Base-by-base conservation (phyloP, 148 eudicot genomes). In the Amaranthus hypochondriacus region DNA sequence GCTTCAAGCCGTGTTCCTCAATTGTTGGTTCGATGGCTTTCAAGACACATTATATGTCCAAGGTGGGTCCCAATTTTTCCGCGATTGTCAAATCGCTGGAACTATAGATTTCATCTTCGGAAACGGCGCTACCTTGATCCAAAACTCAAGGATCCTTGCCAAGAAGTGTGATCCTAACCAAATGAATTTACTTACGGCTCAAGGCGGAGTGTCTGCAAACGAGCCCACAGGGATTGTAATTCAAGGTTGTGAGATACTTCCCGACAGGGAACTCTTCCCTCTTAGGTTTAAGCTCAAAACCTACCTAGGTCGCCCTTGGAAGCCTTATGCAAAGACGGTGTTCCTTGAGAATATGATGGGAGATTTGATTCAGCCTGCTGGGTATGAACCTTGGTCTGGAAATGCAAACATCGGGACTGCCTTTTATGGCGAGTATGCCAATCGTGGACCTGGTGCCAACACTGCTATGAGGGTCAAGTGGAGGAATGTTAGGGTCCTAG, bases 101-200 rank as follows among this genome's bases (percentile, higher is more conserved):
- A 89, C 90, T 6, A 68, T 89, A 0, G 93, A 89, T 68, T 87
- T 89, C 82, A 87, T 89, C 48, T 84, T 86, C 18, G 94, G 91
- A n/a, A 75, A 79, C 13, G 85, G 83, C 3, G 77, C 79, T 7
- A 75, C 81, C 52, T 3, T 86, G 50, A 76, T 83, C 71, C 89
- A 86, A 51, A 79, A 86, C 78, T 80, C 81, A 2, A 68, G 47
- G 65, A 77, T 85, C 13, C 39, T 84, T 0, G 76, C 80, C 5
- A 79, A 84, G 62, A 75, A 75, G 63, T 85, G 87, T 0, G 57
- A 58, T 46, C 70, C 73, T 10, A 70, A 68, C 44, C 91, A 88
- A 62, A 54, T 15, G 42, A 77, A 81, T 69, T 71, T 85, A 44
- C 70, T 89, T 4, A 86, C 92, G 3, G 89, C 88, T 3, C 86